Evolutionary conservation across 148 eudicot species (phyloP).

Genomic region (Fallopia convolvulus): DNA sequence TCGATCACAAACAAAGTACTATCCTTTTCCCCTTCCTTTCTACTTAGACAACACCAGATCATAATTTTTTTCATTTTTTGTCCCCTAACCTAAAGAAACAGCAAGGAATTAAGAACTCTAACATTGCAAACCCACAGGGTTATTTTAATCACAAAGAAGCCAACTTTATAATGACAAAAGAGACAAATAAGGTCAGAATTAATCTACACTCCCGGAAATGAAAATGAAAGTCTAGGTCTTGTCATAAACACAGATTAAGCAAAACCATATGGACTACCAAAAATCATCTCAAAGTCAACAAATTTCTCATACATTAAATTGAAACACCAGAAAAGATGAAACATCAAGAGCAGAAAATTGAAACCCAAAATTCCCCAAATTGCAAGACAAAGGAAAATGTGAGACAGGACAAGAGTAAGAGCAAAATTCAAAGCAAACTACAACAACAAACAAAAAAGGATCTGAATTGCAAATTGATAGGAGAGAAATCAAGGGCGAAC

Average conservation of each 20-base stretch:
- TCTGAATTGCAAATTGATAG: not conserved
- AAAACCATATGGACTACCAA: not conserved
- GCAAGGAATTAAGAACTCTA: not conserved
- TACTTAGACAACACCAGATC: not conserved
- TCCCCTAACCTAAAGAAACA: not conserved
- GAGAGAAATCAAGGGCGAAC: slow-evolving; percentile 8
- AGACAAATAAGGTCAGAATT: not conserved
- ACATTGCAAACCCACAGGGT: not conserved
- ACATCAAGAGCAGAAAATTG: not conserved
- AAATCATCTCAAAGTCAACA: not conserved
- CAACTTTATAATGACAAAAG: not conserved
- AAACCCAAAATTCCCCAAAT: not conserved
- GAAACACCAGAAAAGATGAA: not conserved
- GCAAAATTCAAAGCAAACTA: not conserved
- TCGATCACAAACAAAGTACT: not conserved
- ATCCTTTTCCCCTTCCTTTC: not conserved
- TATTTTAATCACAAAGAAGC: not conserved
- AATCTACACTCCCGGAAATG: not conserved
- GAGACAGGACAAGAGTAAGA: not conserved
- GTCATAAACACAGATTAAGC: not conserved
- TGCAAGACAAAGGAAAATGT: not conserved
- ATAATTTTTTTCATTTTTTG: not conserved
- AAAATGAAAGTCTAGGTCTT: not conserved
- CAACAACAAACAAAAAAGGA: not conserved
- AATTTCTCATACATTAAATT: not conserved